Evolutionary conservation across 164 flowering plant species (phyloP).

Genomic region (Sedum album): DNA sequence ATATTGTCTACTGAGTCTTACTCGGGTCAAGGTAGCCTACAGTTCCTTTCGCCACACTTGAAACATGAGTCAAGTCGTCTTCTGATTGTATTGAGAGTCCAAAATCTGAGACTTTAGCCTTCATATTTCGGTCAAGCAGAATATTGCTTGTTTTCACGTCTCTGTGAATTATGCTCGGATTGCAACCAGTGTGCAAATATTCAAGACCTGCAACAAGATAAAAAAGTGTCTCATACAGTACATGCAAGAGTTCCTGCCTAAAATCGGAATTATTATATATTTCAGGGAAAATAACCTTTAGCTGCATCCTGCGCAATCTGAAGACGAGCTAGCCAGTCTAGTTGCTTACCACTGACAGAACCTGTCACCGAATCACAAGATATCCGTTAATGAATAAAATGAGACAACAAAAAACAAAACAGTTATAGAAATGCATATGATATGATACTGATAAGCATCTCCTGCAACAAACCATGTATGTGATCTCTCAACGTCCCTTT

Average conservation of each 20-base stretch:
- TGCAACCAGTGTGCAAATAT: conserved; percentile 94
- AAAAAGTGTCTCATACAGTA: conserved; percentile 4
- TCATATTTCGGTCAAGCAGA: conserved; percentile 84
- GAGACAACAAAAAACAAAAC: neutral
- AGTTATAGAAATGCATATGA: neutral
- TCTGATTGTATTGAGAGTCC: conserved; percentile 91
- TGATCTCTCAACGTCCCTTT: conserved; percentile 84
- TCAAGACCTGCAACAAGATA: conserved; percentile 59
- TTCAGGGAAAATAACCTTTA: conserved; percentile 45
- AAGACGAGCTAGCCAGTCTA: conserved; percentile 87
- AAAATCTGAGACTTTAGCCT: conserved; percentile 93
- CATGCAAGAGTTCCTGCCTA: conserved; percentile 7
- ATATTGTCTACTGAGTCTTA: conserved; percentile 32
- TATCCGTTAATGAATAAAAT: neutral
- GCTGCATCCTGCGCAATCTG: conserved; percentile 88
- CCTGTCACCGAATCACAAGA: conserved; percentile 34
- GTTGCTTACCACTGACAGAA: conserved; percentile 37
- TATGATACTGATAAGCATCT: neutral
- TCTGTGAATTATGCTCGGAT: conserved; percentile 88
- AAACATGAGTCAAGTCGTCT: conserved; percentile 82
- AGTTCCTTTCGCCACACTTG: conserved; percentile 88
- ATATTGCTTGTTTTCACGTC: conserved; percentile 96
- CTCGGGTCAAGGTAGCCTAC: conserved; percentile 98
- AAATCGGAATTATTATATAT: conserved; percentile 2
- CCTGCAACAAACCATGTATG: conserved; percentile 47